Evolutionary conservation across 73 alveolate species (phyloP), one percentile per base, ranked within the genome.

Genomic region (Blepharisma japonicum): DNA sequence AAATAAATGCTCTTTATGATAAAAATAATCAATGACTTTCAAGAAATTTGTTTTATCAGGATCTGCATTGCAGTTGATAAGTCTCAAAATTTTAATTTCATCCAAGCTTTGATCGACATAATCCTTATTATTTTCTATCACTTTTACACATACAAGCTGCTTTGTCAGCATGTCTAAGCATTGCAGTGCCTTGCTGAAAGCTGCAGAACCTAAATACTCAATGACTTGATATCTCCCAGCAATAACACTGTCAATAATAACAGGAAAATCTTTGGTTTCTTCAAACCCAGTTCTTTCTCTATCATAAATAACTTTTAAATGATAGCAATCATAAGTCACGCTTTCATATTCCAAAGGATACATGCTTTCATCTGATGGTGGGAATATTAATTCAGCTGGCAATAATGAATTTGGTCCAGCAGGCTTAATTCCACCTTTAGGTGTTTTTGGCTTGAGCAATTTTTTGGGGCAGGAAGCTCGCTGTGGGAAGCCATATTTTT

Each of bases 251-350:
- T 95, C 94, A 14, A 95, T 90, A 27, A 96, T 98, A 18, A 96
- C 95, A 39, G 96, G 97, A 86, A 96, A 96, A 53, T 96, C 99
- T 81, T 95, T 96, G 2, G 98, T 91, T 78, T 96, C 99, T 81
- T 96, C 99, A 79, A 96, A 96, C 7, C 99, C 99, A 8, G 99
- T 96, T 79, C 97, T 90, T 79, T 96, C 99, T 61, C 99, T 94
- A 83, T 96, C 99, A 51, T 89, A 94, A 4, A 96, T 96, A 11
- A 96, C 98, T 83, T 94, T 92, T 61, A 96, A 86, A 61, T 95
- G 87, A 86, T 92, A 94, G 86, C 98, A 94, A 86, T 96, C 99
- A 80, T 92, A 94, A 54, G 92, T 88, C 54, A 89, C 96, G 7
- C 94, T 93, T 77, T 96, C 98, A 78, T 91, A 95, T 79, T 93